Base-by-base conservation (phyloP, 176 grass and related monocot species). In the Areca catechu region DNA sequence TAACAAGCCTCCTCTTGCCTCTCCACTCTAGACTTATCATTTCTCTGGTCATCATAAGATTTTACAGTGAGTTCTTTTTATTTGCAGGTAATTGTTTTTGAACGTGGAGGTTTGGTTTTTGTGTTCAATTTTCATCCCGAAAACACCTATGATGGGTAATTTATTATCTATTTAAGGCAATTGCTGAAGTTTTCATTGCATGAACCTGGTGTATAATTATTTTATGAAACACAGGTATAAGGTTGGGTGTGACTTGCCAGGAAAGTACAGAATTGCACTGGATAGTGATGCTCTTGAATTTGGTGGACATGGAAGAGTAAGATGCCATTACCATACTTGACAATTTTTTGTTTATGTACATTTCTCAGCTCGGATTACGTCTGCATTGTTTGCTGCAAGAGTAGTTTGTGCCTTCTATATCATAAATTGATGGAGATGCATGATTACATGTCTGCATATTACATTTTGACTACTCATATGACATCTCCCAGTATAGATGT, bases 61-160 rank as follows among this genome's bases (percentile, higher is more conserved):
- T 43, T 12, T 43, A 3, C 2, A 43, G 34, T 14, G 34, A 43
- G 7, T 43, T 43, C 9, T 14, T 43, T 43, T 43, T 43, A 43
- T 43, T 9, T 43, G 34, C 70, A 97, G 93, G 75, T 97, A 80
- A 88, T 97, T 69, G 93, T 88, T 63, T 97, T 92, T 18, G 93
- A 97, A 71, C 87, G 87, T 54, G 87, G 87, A 72, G 83, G 88
- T 78, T 79, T 97, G 37, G 81, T 97, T 75, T 91, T 97, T 37
- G 76, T 97, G 65, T 97, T 97, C 67, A 97, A 97, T 55, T 97
- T 97, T 54, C 93, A 97, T 74, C 93, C 93, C 51, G 83, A 70
- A 22, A 85, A 88, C 51, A 83, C 81, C 69, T 97, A 88, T 22
- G 70, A 85, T 5, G 78, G 93, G 93, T 97, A 97, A 43, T 43